Base-by-base conservation (phyloP, 306 rosid species). In the Dalbergia oliveri region DNA sequence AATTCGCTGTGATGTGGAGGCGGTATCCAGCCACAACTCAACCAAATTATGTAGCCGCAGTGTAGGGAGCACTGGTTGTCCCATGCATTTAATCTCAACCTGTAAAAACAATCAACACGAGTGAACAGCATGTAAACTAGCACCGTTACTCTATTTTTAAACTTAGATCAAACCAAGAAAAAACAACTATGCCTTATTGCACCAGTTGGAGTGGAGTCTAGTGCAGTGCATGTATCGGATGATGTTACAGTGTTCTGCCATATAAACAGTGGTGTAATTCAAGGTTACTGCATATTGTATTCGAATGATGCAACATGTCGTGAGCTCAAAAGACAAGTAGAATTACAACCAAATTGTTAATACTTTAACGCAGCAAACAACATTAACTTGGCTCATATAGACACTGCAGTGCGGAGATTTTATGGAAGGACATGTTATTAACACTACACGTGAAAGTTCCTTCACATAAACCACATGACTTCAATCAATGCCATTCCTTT, bases 31-130 rank as follows among this genome's bases (percentile, higher is more conserved):
- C 99, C 99, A 95, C 66, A 89, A 72, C 82, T 91, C 97, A 76
- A 93, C 87, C 85, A 96, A 87, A 69, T 87, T 89, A 33, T 88
- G 73, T 45, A 93, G 83, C 82, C 73, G 86, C 88, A 93, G 70
- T 11, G 92, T 82, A 12, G 97, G 97, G 33, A 84, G 89, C 78
- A 96, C 94, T 31, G 97, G 84, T 57, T 93, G 97, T 67, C 99
- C 99, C 94, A 93, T 88, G 16, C 98, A 93, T 87, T 87, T 93
- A 16, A 96, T 91, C 87, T 93, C 99, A 65, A 96, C 91, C 99
- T 96, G 88, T 76, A 88, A 76, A 59, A 44, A 19, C n/a, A 51
- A 60, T 59, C 26, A 63, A 61, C 75, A 21, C 35, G 26, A 39
- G 51, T 82, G 75, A 81, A 18, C 41, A 51, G 33, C 54, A 18